Evolutionary conservation across 2,329 filamentous ascomycete genomes (phyloP).

Genomic region (Trichoderma atrobrunneum): DNA sequence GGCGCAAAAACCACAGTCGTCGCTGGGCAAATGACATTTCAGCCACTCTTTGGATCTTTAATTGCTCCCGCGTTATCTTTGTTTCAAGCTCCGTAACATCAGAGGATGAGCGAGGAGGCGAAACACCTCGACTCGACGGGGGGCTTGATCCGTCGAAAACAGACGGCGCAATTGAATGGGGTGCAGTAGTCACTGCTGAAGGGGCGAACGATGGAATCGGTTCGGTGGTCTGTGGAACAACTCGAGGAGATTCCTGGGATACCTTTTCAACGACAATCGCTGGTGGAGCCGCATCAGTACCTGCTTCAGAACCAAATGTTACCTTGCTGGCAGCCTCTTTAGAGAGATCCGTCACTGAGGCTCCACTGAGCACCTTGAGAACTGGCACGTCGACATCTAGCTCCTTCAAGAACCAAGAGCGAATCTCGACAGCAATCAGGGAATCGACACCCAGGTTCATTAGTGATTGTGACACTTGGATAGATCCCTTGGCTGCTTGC

Average conservation of each 20-base stretch:
- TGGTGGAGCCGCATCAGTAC: neutral
- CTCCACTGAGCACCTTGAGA: conserved; percentile 37
- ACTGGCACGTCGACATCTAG: conserved; percentile 44
- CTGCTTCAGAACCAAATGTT: neutral
- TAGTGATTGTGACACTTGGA: conserved; percentile 12
- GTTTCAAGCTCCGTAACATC: neutral
- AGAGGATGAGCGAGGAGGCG: neutral
- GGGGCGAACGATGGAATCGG: neutral
- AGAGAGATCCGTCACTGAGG: neutral
- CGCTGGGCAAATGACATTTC: conserved; percentile 27
- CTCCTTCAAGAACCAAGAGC: conserved; percentile 48
- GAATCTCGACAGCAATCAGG: conserved; percentile 35
- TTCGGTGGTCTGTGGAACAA: neutral
- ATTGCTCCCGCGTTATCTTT: neutral
- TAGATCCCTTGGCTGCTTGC: conserved; percentile 17
- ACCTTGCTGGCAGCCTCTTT: neutral
- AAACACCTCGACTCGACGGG: neutral
- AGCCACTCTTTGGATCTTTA: neutral
- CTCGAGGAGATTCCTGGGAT: neutral
- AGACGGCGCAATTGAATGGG: neutral
- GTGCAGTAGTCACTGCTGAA: neutral
- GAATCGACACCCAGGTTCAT: conserved; percentile 32
- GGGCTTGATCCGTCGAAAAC: neutral
- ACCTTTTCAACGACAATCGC: neutral
- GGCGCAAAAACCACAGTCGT: neutral